Conservation (phyloP, 2,329 filamentous ascomycete genomes). For the Fusarium compactum region DNA sequence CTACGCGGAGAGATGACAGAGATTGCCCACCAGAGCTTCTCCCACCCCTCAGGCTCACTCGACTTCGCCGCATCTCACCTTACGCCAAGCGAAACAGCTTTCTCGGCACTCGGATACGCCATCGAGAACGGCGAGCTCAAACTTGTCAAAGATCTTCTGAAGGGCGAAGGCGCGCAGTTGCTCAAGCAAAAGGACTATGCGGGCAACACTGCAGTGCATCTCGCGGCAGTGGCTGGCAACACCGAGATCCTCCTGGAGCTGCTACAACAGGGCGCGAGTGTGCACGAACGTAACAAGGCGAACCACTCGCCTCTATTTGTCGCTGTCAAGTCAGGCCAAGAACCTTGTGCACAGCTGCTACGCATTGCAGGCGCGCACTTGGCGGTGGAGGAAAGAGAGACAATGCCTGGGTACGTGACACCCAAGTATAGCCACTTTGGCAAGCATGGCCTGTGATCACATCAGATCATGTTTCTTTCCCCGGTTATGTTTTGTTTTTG, state of each 20-base stretch:
- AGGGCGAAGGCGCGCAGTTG: constrained; percentile 72
- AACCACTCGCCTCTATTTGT: constrained; percentile 75
- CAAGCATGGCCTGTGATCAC: constrained; percentile 14
- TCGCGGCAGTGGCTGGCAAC: constrained; percentile 67
- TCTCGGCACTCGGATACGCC: constrained; percentile 83
- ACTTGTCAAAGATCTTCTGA: constrained; percentile 75
- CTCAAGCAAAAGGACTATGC: constrained; percentile 84
- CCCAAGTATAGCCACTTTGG: constrained; percentile 35
- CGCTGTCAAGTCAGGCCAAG: constrained; percentile 68
- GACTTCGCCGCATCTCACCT: constrained; percentile 59
- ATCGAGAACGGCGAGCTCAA: constrained; percentile 78
- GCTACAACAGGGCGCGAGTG: constrained; percentile 71
- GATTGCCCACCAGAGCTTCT: constrained; percentile 77
- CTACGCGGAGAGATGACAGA: constrained; percentile 90
- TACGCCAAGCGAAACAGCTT: constrained; percentile 69
- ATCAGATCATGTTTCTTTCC: background rate
- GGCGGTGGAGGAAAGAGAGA: constrained; percentile 57
- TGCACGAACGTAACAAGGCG: constrained; percentile 73
- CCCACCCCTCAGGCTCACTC: constrained; percentile 73
- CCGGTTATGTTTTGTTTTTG: background rate
- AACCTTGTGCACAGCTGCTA: constrained; percentile 66
- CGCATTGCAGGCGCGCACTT: constrained; percentile 70
- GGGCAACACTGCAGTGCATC: constrained; percentile 77
- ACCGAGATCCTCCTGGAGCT: constrained; percentile 69
- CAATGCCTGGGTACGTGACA: constrained; percentile 42